Evolutionary conservation across 345 rosid species (phyloP).

Genomic region (Brassica cretica): DNA sequence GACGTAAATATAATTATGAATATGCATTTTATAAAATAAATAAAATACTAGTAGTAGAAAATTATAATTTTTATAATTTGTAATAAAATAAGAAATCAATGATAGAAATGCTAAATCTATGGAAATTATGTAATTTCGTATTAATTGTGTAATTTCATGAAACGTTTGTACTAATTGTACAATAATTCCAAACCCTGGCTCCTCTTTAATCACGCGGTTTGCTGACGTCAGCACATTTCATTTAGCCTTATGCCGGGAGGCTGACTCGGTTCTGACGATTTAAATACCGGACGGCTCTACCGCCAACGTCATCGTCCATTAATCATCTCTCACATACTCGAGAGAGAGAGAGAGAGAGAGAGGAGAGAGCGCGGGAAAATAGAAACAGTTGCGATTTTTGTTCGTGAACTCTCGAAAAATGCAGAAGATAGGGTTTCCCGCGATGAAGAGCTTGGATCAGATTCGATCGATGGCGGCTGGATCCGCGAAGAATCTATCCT

Average conservation of each 20-base stretch:
- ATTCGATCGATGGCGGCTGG: conserved; percentile 55
- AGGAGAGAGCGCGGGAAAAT: neutral
- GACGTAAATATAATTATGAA: too few species aligned
- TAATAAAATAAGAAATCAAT: too few species aligned
- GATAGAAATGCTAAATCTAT: too few species aligned
- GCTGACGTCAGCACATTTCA: conserved; percentile 5
- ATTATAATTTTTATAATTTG: too few species aligned
- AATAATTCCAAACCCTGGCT: neutral
- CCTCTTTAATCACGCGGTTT: neutral
- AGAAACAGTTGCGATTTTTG: neutral
- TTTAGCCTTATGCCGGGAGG: neutral
- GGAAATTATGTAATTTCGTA: too few species aligned
- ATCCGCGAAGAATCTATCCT: conserved; percentile 54
- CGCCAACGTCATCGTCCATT: neutral
- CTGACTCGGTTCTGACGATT: neutral
- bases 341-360: too few species aligned
- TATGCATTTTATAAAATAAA: too few species aligned
- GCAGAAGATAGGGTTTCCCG: conserved; percentile 76
- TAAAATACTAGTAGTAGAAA: too few species aligned
- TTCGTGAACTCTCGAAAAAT: conserved; percentile 43
- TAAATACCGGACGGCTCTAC: neutral
- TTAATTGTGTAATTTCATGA: too few species aligned
- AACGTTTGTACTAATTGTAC: too few species aligned
- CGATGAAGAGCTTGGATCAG: conserved; percentile 69
- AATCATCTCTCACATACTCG: conserved; percentile 7